These are phyloP conservation scores for Pulveroboletus sp. DNA, from an alignment of 768 basidiomycete species.

Conservation along the genomic window DNA sequence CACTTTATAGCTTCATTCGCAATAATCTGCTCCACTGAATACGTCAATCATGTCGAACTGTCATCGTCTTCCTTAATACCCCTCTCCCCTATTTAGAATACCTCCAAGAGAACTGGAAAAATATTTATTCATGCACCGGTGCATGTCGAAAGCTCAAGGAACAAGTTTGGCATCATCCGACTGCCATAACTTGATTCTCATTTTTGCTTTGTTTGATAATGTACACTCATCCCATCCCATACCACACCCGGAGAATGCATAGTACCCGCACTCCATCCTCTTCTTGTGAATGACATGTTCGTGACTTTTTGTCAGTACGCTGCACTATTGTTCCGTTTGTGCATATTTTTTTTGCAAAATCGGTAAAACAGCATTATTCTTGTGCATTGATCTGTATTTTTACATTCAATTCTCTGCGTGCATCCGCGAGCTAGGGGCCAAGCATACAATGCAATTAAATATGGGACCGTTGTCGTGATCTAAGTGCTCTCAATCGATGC, in stretches of 20 bases:
- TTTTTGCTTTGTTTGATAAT: not conserved
- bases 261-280: not conserved
- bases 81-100: not conserved
- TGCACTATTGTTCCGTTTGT: not conserved
- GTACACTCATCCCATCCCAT: not conserved
- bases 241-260: not conserved
- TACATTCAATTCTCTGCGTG: too few species aligned
- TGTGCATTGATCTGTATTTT: not conserved
- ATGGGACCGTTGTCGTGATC: too few species aligned
- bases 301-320: not conserved
- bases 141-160: not conserved
- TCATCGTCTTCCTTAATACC: not conserved
- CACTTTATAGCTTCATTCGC: not conserved
- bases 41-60: not conserved
- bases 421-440: too few species aligned
- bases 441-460: too few species aligned
- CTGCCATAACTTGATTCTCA: not conserved
- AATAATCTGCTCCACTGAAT: too few species aligned
- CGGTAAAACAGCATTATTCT: not conserved
- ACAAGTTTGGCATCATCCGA: not conserved
- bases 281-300: not conserved
- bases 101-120: not conserved
- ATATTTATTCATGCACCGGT: not conserved
- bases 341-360: not conserved
- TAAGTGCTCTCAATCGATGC: too few species aligned